Evolutionary conservation across 1,139 yeast species (phyloP).

Genomic region (Yueomyces sp.): DNA sequence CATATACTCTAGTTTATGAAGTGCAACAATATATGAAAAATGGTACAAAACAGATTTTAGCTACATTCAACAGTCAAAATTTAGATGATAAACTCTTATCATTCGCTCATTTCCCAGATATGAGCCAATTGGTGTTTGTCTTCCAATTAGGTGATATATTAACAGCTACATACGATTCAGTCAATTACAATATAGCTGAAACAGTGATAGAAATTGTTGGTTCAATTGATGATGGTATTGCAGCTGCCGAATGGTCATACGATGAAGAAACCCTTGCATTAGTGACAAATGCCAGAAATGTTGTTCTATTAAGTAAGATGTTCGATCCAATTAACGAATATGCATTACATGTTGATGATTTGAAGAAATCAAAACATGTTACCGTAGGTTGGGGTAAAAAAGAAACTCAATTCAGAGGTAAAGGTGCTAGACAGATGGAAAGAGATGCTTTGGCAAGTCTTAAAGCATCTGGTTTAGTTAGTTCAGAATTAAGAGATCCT

Average conservation of each 20-base stretch:
- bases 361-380: conserved; percentile 69
- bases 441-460: conserved; percentile 39
- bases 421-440: conserved; percentile 76
- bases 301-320: conserved; percentile 57
- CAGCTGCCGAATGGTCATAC: conserved; percentile 76
- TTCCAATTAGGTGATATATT: conserved; percentile 60
- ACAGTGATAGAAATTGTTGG: conserved; percentile 69
- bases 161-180: conserved; percentile 46
- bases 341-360: conserved; percentile 46
- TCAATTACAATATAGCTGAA: conserved; percentile 34
- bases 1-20: conserved; percentile 44
- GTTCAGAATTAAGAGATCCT: conserved; percentile 68
- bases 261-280: conserved; percentile 79
- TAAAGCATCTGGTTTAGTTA: conserved; percentile 59
- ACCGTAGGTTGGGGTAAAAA: conserved; percentile 98
- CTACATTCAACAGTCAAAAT: conserved; percentile 38
- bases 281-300: conserved; percentile 48
- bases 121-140: conserved; percentile 47
- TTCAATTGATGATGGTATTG: conserved; percentile 63
- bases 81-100: conserved; percentile 30
- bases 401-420: conserved; percentile 94
- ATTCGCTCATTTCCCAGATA: conserved; percentile 55
- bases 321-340: conserved; percentile 75
- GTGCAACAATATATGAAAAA: conserved; percentile 49
- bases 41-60: conserved; percentile 42